phyloP scores from a whole-genome alignment of 495 filamentous ascomycete genomes.

The Talaromyces ruber region DNA sequence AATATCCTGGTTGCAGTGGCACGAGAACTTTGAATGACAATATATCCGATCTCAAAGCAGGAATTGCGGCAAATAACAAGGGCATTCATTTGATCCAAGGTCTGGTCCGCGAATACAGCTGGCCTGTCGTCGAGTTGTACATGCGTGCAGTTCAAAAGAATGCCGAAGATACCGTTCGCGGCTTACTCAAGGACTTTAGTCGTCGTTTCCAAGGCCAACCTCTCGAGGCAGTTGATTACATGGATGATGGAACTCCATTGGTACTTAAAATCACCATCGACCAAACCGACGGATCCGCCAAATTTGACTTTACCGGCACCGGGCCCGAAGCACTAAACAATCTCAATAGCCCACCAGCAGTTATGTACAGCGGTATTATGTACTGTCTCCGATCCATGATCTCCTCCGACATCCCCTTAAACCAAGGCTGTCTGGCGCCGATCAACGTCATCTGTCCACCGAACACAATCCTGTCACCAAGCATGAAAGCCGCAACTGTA shows the following conservation, averaged over 20 bases:
- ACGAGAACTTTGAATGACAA: conserved; percentile 90
- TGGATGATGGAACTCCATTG: conserved; percentile 92
- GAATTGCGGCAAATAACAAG: conserved; percentile 93
- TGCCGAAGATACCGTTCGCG: conserved; percentile 77
- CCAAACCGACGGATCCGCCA: conserved; percentile 69
- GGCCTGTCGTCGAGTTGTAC: conserved; percentile 88
- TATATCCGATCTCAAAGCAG: conserved; percentile 90
- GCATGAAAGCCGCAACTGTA: conserved; percentile 82
- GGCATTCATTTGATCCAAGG: conserved; percentile 83
- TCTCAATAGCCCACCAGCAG: conserved; percentile 89
- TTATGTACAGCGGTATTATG: conserved; percentile 93
- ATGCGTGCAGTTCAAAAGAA: conserved; percentile 93
- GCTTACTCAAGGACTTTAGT: conserved; percentile 71
- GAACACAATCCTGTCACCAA: conserved; percentile 76
- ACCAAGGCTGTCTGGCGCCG: conserved; percentile 89
- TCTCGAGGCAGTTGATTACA: conserved; percentile 77
- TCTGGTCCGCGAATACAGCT: conserved; percentile 84
- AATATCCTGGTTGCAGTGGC: conserved; percentile 80
- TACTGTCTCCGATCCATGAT: conserved; percentile 93
- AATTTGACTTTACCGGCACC: conserved; percentile 80
- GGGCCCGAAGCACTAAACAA: conserved; percentile 92
- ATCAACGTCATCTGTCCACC: conserved; percentile 80
- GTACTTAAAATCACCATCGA: conserved; percentile 78
- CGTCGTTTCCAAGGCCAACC: conserved; percentile 69
- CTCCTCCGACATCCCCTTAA: conserved; percentile 86